phyloP scores from a whole-genome alignment of 371 early-diverging fungal species.

The Syncephalastrum sp. region DNA sequence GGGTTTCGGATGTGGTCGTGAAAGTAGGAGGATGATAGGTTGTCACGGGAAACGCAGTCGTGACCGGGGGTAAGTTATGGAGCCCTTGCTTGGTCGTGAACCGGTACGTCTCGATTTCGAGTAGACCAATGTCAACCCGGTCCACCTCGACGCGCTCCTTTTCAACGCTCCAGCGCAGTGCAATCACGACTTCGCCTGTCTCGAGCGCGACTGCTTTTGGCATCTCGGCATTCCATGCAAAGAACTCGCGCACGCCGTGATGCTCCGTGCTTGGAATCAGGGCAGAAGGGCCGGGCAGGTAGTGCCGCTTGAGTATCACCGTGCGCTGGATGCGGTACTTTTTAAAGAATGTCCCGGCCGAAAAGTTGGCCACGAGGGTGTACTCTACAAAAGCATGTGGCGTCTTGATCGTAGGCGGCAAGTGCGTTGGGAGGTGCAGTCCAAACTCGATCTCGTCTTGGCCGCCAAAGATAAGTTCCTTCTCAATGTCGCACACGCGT shows the following conservation, averaged over 20 bases:
- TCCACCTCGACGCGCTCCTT: conserved; percentile 45
- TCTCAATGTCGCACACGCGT: conserved; percentile 43
- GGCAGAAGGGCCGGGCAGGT: conserved; percentile 41
- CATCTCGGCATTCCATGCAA: conserved; percentile 46
- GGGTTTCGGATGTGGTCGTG: conserved; percentile 39
- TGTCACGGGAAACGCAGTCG: conserved; percentile 34
- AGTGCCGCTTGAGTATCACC: conserved; percentile 39
- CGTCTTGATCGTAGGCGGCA: conserved; percentile 36
- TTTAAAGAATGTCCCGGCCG: conserved; percentile 49
- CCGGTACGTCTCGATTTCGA: conserved; percentile 43
- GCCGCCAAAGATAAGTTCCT: conserved; percentile 47
- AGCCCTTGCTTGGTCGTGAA: conserved; percentile 39
- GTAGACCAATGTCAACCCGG: conserved; percentile 30
- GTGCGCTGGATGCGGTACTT: conserved; percentile 39
- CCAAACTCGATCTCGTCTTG: conserved; percentile 44
- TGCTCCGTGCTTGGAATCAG: conserved; percentile 41
- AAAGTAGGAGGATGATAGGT: conserved; percentile 39
- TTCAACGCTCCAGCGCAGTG: conserved; percentile 46
- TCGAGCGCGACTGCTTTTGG: conserved; percentile 46
- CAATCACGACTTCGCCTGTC: conserved; percentile 41
- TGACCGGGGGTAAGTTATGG: conserved; percentile 35
- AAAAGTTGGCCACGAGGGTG: conserved; percentile 41
- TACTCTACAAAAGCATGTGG: conserved; percentile 45
- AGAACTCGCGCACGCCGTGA: conserved; percentile 44
- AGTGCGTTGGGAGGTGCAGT: conserved; percentile 39